Base-by-base conservation (phyloP, 768 basidiomycete genomes). In the Cystobasidium tubakii region DNA sequence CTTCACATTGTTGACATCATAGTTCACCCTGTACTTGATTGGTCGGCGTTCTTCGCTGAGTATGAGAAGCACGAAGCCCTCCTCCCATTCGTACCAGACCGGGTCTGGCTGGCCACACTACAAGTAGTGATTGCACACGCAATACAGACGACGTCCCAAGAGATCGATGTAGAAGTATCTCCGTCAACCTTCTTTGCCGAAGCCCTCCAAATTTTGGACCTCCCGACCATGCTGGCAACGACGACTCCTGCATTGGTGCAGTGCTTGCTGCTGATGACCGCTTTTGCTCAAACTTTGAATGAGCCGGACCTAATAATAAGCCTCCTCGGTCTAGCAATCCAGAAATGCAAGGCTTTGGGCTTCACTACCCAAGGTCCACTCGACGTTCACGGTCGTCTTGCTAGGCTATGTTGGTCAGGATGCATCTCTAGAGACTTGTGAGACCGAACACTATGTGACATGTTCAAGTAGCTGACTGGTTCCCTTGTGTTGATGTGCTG, bases 221-320 rank as follows among this genome's bases (percentile, higher is more conserved):
- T 57, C 54, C 25, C 54, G 6, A 19, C 19, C 19, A 4, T 57
- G 25, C 12, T 57, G 54, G 31, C 7, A 6, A 25, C 25, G 25
- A 57, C 6, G 6, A 6, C 54, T 12, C 54, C 54, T 57, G 54
- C 23, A 6, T 19, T 57, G 54, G 54, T 57, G 54, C 54, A 57
- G 31, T 57, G 54, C 54, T 57, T 57, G 54, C 54, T 57, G 23
- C 31, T 57, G 7, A 6, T 57, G 6, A 57, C 54, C 54, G 54
- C 54, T 33, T 57, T 57, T 57, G 54, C 25, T 4, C 54, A 57
- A 33, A 57, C 54, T 4, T 12, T 33, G 7, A 33, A 33, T 19
- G 25, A 57, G 54, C 54, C 54, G 7, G 54, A 57, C 31, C 19
- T 57, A 12, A 57, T 25, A 4, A 57, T 57, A 12, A 57, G 54